Base-by-base conservation (phyloP, 352 stramenopile species). In the Phytophthora crassamura region DNA sequence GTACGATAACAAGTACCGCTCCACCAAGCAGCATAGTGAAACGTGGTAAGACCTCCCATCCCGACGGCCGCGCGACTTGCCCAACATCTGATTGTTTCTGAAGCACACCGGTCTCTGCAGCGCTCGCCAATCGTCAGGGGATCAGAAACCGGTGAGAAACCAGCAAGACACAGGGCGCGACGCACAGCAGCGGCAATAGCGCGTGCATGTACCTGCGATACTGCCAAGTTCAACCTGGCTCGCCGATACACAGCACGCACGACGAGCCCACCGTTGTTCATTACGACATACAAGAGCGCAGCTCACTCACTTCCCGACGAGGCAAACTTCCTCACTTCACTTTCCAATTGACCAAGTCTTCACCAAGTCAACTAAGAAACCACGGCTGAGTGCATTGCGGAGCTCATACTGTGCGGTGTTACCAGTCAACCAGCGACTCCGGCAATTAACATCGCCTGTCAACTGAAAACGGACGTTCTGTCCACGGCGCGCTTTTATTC, bases 311-410 rank as follows among this genome's bases (percentile, higher is more conserved):
- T 11, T 7, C 42, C 5, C 30, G 15, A 7, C 5, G 11, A 36
- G n/a, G n/a, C n/a, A n/a, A n/a, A n/a, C n/a, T n/a, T n/a, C n/a
- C n/a, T n/a, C n/a, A n/a, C n/a, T n/a, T n/a, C n/a, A n/a, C n/a
- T n/a, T 69, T 64, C 52, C 49, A 70, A 53, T 48, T 59, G 20
- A 46, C 51, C 62, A 65, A 59, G n/a, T n/a, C n/a, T n/a, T n/a
- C n/a, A n/a, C n/a, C n/a, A n/a, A n/a, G n/a, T n/a, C n/a, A n/a
- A n/a, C n/a, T n/a, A n/a, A n/a, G n/a, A n/a, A n/a, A n/a, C n/a
- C n/a, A n/a, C n/a, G n/a, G n/a, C n/a, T n/a, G n/a, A n/a, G n/a
- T n/a, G n/a, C n/a, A n/a, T n/a, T n/a, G n/a, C n/a, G n/a, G n/a
- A n/a, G n/a, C n/a, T n/a, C n/a, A n/a, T n/a, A n/a, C n/a, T n/a